Evolutionary conservation across 192 early-diverging fungal species (phyloP), one percentile per base, ranked within the genome.

Genomic region (Entomortierella beljakovae): DNA sequence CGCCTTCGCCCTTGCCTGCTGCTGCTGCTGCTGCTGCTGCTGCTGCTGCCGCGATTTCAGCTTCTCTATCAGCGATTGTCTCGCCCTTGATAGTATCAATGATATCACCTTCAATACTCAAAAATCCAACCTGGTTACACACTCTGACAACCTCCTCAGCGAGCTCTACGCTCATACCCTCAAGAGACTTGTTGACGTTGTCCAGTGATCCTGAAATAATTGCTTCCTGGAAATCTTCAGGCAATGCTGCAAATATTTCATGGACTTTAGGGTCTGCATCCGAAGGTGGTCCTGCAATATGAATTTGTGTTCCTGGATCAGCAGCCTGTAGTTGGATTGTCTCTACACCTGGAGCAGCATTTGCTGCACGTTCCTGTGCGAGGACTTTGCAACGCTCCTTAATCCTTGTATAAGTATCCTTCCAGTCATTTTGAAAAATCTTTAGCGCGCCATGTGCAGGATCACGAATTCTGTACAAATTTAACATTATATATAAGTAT

Each of bases 351-450:
- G 80, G 56, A 57, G 84, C 43, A 62, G 82, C 35, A 38, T 81
- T 46, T 61, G 70, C 56, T 60, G 81, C 46, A 73, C 81, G 64
- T 81, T 90, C 82, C 87, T 82, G 74, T 61, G 85, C 69, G 64
- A 88, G 59, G 10, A 90, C 89, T 50, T 84, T 80, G 80, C 93
- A 96, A 16, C 97, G 91, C 2, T 79, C 84, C 49, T 82, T 80
- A 69, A 99, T 96, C 63, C 91, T 92, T 28, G 85, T 85, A 80
- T 95, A 96, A 18, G 94, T 95, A 18, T 91, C 84, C 15, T 90
- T 83, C n/a, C 97, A 92, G 82, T 99, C 97, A 48, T 89, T 88
- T 63, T 85, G 77, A 81, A 98, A 98, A 85, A 96, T 91, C 28
- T 90, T 84, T 40, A 88, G 87, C 3, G 95, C 93, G 43, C 65